These are phyloP conservation scores for Penicillium salamii DNA, from an alignment of 495 filamentous ascomycete genomes.

Conservation along the genomic window DNA sequence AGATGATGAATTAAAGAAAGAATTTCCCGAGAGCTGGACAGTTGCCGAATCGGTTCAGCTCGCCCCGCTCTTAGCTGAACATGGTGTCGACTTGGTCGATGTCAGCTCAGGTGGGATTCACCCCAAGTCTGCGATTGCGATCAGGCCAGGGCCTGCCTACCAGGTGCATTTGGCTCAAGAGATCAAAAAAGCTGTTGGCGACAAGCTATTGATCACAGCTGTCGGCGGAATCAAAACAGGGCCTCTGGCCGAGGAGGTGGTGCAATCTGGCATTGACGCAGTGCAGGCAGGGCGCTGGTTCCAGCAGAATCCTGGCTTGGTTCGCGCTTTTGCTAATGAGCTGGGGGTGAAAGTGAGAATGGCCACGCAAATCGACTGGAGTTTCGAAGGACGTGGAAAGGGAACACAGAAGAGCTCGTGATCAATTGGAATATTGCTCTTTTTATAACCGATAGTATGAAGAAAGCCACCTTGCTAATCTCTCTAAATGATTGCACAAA, in stretches of 20 bases:
- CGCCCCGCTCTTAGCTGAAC: conserved; percentile 40
- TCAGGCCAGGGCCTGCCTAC: conserved; percentile 45
- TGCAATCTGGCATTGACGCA: conserved; percentile 48
- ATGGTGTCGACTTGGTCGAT: conserved; percentile 59
- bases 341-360: conserved; percentile 55
- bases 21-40: conserved; percentile 50
- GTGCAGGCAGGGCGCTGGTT: conserved; percentile 52
- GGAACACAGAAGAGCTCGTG: too few species aligned
- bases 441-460: too few species aligned
- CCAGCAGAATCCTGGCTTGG: conserved; percentile 60
- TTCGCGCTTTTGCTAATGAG: conserved; percentile 65
- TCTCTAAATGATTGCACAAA: too few species aligned
- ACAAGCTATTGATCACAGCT: conserved; percentile 42
- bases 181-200: conserved; percentile 46
- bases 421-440: too few species aligned
- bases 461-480: too few species aligned
- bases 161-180: conserved; percentile 42
- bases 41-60: conserved; percentile 44
- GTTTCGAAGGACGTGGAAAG: conserved; percentile 11
- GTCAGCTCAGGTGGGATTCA: conserved; percentile 54
- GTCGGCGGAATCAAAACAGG: conserved; percentile 53
- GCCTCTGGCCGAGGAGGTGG: conserved; percentile 36
- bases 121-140: conserved; percentile 50
- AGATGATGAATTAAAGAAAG: conserved; percentile 31
- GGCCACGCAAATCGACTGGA: conserved; percentile 62